These are phyloP conservation scores for Salvia miltiorrhiza DNA, from an alignment of 257 asterid genomes.

Conservation along the genomic window DNA sequence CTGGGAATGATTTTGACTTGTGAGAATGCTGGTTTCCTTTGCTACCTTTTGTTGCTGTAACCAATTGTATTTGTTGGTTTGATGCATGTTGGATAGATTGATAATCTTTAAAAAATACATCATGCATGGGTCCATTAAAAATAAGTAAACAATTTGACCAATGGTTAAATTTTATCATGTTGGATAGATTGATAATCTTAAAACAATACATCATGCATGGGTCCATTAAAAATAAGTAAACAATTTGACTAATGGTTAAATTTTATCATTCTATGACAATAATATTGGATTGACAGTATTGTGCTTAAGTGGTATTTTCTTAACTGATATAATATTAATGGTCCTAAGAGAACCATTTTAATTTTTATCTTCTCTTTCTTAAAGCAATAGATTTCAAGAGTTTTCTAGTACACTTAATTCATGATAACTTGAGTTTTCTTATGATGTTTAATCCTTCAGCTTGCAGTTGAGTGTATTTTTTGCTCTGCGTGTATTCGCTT, in stretches of 20 bases:
- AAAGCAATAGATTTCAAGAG: slow-evolving; percentile 1
- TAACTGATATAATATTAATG: neutral
- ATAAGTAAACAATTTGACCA: neutral
- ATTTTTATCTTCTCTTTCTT: neutral
- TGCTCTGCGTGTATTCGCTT: slow-evolving; percentile 99
- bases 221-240: too few species aligned
- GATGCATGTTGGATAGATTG: neutral
- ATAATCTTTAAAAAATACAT: neutral
- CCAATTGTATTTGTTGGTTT: neutral
- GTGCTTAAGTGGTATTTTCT: slow-evolving; percentile 16
- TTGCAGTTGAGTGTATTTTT: slow-evolving; percentile 98
- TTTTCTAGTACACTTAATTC: slow-evolving; percentile 6
- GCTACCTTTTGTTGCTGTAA: slow-evolving; percentile 1
- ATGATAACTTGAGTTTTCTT: slow-evolving; percentile 17
- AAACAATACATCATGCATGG: too few species aligned
- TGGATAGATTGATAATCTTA: neutral
- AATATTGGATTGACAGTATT: slow-evolving; percentile 4
- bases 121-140: neutral
- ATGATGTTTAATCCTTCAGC: slow-evolving; percentile 50
- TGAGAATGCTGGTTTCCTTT: slow-evolving; percentile 4
- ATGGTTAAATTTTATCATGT: neutral
- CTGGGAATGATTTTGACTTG: neutral
- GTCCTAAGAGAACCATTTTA: slow-evolving; percentile 3
- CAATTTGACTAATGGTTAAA: neutral
- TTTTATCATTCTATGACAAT: neutral